Evolutionary conservation across 495 filamentous ascomycete species (phyloP), one percentile per base, ranked within the genome.

Genomic region (Lasiosphaeria hispida): DNA sequence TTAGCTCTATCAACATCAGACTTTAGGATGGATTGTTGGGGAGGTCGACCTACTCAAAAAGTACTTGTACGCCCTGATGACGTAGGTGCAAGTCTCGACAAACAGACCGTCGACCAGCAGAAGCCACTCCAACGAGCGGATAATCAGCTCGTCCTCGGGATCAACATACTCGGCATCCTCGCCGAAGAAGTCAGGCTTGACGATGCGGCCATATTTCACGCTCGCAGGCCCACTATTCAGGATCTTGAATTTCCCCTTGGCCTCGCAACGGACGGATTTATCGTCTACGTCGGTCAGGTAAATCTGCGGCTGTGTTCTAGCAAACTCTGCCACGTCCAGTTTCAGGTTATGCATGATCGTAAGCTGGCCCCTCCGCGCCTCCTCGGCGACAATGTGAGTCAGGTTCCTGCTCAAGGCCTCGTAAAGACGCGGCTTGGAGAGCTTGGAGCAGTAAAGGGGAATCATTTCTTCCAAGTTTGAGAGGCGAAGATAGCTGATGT

Each of bases 71-170:
- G 92, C 77, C 62, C 83, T 72, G 34, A 80, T 77, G 37, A 88
- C 85, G 38, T 82, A 79, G 13, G 75, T 61, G 71, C 92, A 91
- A 3, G 91, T 87, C 57, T 88, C 80, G 30, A 76, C 69, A 80
- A 88, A 91, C 53, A 90, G 77, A 1, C 80, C 86, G 23, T 88
- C 85, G 11, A 90, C 77, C 44, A 87, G 74, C 58, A 89, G 71
- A 67, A 90, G 86, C 94, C 94, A 98, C 63, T 96, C 89, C 54
- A 96, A 69, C 53, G 87, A 84, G 38, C 86, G 81, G 48, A 97
- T 91, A 56, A 96, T 74, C 41, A 81, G 73, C 47, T 88, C 82
- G 57, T 96, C 90, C 49, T 82, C 64, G 10, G 53, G n/a, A 13
- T 74, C 67, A 6, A 77, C 71, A 11, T 72, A 69, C 11, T 83